These are phyloP conservation scores for Hydnomerulius pinastri DNA, from an alignment of 768 basidiomycete species.

Conservation along the genomic window DNA sequence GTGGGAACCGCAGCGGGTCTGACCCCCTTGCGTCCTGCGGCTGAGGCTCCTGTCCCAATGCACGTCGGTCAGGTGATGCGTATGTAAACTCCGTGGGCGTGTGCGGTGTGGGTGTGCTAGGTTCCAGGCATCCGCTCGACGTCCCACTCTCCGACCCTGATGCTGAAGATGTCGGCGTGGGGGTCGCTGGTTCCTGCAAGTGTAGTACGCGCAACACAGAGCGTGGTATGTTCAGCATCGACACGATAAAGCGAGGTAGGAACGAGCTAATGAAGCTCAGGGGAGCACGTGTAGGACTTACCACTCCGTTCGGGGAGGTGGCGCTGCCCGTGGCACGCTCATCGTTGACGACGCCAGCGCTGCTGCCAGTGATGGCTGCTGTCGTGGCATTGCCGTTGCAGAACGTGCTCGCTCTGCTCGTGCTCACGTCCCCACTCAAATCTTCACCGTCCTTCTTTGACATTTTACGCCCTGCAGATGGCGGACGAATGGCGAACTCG, in stretches of 20 bases:
- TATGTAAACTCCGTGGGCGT: constrained; percentile 45
- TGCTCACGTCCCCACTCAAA: background rate
- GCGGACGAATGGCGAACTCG: constrained; percentile 61
- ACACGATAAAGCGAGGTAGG: constrained; percentile 26
- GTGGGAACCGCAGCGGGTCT: constrained; percentile 8
- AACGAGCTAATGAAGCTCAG: constrained; percentile 26
- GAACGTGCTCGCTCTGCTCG: background rate
- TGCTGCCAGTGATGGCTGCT: background rate
- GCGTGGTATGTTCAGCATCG: constrained; percentile 31
- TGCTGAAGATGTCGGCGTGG: background rate
- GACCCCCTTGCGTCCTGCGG: background rate
- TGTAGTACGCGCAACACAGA: constrained; percentile 26
- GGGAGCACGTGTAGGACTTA: constrained; percentile 28
- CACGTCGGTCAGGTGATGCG: constrained; percentile 30
- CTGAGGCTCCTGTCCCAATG: background rate
- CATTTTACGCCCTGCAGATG: constrained; percentile 32
- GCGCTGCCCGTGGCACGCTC: constrained; percentile 4
- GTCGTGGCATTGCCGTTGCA: constrained; percentile 3
- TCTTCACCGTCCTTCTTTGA: constrained; percentile 25
- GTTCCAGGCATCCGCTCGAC: constrained; percentile 21
- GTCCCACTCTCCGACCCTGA: background rate
- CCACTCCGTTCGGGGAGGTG: constrained; percentile 25
- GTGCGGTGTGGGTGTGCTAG: constrained; percentile 33
- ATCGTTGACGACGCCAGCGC: background rate
- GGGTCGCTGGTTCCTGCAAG: constrained; percentile 23